Evolutionary conservation across 1,284 basidiomycete genomes (phyloP), one percentile per base, ranked within the genome.

Genomic region (Fomitiporia mediterranea): DNA sequence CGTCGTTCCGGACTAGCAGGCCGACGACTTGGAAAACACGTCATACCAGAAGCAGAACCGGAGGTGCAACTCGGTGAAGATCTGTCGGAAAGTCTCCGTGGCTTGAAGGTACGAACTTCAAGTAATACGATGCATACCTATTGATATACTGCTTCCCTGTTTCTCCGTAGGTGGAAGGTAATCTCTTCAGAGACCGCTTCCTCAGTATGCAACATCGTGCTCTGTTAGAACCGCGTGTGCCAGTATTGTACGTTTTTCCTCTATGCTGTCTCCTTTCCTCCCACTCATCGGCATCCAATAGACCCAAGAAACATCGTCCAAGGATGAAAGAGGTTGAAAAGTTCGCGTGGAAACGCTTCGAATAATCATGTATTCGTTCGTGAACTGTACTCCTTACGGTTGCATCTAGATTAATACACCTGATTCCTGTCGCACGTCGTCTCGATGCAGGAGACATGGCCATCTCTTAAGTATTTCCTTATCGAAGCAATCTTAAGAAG

Each of bases 31-130:
- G 88, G 94, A 23, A 91, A 86, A 70, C 82, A 92, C 65, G 76
- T 79, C 44, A 87, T 97, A 0, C 83, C 81, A 1, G 82, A 84
- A 62, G 78, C 74, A 5, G 74, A 80, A 23, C 78, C 94, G 6
- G 86, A 89, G 48, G 94, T 98, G 13, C 95, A 98, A 70, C 79
- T 96, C 0, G 91, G 91, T 4, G 94, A 98, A 63, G 94, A 98
- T 66, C 71, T 98, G 38, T 88, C 83, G 57, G 96, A 98, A 70
- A 92, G 78, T 65, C 70, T 98, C 63, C 74, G 95, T 49, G 86
- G 79, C 51, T 72, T 99, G 63, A 94, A 94, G 81, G 91, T 91
- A 58, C 32, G 77, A 43, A n/a, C n/a, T n/a, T n/a, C n/a, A n/a
- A n/a, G n/a, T n/a, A n/a, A n/a, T n/a, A n/a, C n/a, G n/a, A n/a